Evolutionary conservation across 352 stramenopile species (phyloP).

Genomic region (Pythium aristosporum): DNA sequence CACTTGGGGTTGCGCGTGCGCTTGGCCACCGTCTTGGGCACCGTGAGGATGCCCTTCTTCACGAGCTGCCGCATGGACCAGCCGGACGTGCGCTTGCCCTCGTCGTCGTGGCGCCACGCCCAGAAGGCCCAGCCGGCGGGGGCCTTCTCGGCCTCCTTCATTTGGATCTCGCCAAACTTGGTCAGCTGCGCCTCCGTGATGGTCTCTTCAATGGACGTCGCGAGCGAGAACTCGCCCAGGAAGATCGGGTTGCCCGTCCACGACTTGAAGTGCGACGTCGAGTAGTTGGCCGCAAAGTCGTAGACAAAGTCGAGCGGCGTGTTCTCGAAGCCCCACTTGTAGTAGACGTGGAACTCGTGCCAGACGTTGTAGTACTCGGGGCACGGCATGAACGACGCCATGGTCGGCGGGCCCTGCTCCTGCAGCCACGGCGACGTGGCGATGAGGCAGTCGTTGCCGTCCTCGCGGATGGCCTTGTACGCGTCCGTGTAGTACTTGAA

Average conservation of each 20-base stretch:
- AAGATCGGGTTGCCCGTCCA: conserved; percentile 45
- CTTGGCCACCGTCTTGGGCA: conserved; percentile 11
- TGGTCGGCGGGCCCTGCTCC: conserved; percentile 35
- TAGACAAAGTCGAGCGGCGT: conserved; percentile 23
- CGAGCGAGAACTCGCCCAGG: conserved; percentile 57
- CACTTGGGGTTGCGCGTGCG: conserved; percentile 20
- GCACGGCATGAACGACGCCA: conserved; percentile 35
- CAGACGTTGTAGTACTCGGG: conserved; percentile 51
- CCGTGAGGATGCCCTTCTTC: conserved; percentile 19
- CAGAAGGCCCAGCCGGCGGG: conserved; percentile 28
- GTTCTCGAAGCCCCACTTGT: conserved; percentile 46
- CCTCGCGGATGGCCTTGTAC: conserved; percentile 48
- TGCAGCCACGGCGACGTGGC: conserved; percentile 45
- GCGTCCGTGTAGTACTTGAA: conserved; percentile 53
- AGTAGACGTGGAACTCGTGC: conserved; percentile 60
- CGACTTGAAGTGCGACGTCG: conserved; percentile 19
- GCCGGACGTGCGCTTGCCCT: conserved; percentile 19
- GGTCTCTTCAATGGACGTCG: conserved; percentile 29
- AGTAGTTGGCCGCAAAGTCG: conserved; percentile 12
- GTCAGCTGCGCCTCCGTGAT: conserved; percentile 31
- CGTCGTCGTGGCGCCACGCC: conserved; percentile 26
- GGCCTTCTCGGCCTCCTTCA: conserved; percentile 29
- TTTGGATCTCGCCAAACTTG: conserved; percentile 31
- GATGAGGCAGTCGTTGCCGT: conserved; percentile 59
- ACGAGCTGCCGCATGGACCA: conserved; percentile 31